Base-by-base conservation (phyloP, 2,329 filamentous ascomycete species). In the Rosellinia necatrix region DNA sequence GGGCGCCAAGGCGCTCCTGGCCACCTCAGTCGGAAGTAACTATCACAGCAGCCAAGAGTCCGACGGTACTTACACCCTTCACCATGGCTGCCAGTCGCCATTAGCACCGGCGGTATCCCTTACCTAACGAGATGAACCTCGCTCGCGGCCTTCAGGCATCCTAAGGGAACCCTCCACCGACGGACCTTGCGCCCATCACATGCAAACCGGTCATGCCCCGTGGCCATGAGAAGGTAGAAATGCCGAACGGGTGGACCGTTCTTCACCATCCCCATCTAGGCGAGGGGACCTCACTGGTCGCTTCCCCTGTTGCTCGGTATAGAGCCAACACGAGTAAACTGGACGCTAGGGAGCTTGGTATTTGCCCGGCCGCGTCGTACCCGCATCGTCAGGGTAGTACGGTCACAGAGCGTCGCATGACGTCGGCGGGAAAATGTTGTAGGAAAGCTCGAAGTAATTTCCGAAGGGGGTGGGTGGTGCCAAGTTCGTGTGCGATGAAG, bases 41-140 rank as follows among this genome's bases (percentile, higher is more conserved):
- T n/a, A n/a, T n/a, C n/a, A n/a, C n/a, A n/a, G n/a, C n/a, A n/a
- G n/a, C n/a, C n/a, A n/a, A n/a, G n/a, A n/a, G n/a, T n/a, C n/a
- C n/a, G n/a, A n/a, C n/a, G n/a, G n/a, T n/a, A n/a, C n/a, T n/a
- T n/a, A n/a, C n/a, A n/a, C n/a, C n/a, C n/a, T n/a, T n/a, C n/a
- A n/a, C n/a, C n/a, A n/a, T n/a, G n/a, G n/a, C 10, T 8, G 15
- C 10, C 29, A 35, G 10, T 44, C 17, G 21, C 19, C 41, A 5
- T 43, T 17, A 17, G 29, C 12, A 27, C 49, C 12, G 22, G 25
- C 22, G 8, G 17, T 35, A 41, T 34, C 24, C 38, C 22, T 50
- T 55, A 50, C 52, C 38, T 55, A 50, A 55, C n/a, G n/a, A 17
- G 32, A 29, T 42, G 49, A 32, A 53, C 49, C 15, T 32, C 17